phyloP scores from a whole-genome alignment of 495 filamentous ascomycete genomes.

The Podospora comata region DNA sequence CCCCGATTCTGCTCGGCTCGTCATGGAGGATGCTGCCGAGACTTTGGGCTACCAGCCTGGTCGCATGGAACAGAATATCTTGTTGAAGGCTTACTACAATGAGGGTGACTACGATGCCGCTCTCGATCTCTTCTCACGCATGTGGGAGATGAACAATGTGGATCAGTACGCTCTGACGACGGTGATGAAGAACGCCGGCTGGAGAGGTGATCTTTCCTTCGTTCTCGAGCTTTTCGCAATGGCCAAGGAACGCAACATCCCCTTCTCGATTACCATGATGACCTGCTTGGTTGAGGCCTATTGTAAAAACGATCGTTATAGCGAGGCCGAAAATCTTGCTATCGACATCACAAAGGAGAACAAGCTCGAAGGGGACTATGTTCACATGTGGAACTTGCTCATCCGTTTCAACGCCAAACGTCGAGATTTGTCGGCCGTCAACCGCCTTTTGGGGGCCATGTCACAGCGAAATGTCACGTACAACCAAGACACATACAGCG shows the following conservation, averaged over 20 bases:
- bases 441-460: conserved; percentile 63
- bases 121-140: conserved; percentile 54
- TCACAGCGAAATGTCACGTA: conserved; percentile 52
- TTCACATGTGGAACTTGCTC: conserved; percentile 75
- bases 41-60: conserved; percentile 55
- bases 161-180: conserved; percentile 63
- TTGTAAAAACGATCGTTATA: conserved; percentile 58
- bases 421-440: conserved; percentile 59
- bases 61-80: conserved; percentile 64
- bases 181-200: conserved; percentile 66
- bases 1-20: conserved; percentile 49
- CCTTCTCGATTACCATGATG: conserved; percentile 51
- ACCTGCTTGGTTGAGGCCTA: conserved; percentile 64
- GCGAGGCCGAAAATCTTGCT: conserved; percentile 60
- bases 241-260: conserved; percentile 45
- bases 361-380: conserved; percentile 41
- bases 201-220: conserved; percentile 70
- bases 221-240: conserved; percentile 59
- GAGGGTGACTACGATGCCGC: conserved; percentile 63
- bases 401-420: conserved; percentile 64
- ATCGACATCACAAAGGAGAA: conserved; percentile 37
- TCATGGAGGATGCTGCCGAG: conserved; percentile 56
- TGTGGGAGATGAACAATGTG: conserved; percentile 49
- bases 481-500: conserved; percentile 68
- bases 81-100: conserved; percentile 67